Base-by-base conservation (phyloP, 768 basidiomycete genomes). In the Lentinus tigrinus region DNA sequence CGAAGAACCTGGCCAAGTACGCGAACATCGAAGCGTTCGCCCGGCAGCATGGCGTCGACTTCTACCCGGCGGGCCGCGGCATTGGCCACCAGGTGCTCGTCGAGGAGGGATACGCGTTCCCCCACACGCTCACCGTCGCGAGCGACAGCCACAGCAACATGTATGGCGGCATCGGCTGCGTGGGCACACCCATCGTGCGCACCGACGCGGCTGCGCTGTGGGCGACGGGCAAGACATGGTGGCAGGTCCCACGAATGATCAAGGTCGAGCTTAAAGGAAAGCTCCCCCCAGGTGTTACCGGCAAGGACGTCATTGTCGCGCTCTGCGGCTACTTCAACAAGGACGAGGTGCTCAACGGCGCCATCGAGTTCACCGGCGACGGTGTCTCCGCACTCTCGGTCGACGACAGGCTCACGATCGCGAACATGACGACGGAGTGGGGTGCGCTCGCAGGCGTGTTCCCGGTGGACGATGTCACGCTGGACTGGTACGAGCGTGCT, bases 381-480 rank as follows among this genome's bases (percentile, higher is more conserved):
- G 97, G 97, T 24, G 81, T 98, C 10, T 69, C 82, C 17, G 79
- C 84, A 17, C 78, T 99, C 48, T 74, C 84, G 4, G 82, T 99
- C 54, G 96, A 99, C 68, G 95, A 98, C 65, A 85, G 97, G 40
- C 80, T 99, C 46, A 95, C 96, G 0, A 98, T 98, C 63, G 80
- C 95, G n/a, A 98, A 99, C 73, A 99, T 98, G 97, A 98, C 97
- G 5, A 98, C 97, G 28, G 97, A 99, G 73, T 99, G 97, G 97
- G 97, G 97, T 43, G 97, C 97, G 2, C 82, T 99, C 2, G 95
- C 85, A 8, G 97, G 97, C 31, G 85, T 97, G 7, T 98, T 99
- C 78, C 95, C 96, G 0, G 87, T 93, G 5, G 97, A 99, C 68
- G 79, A 85, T 19, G 85, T 83, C 9, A 81, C 95, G 19, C 68